Evolutionary conservation across 2,329 filamentous ascomycete genomes (phyloP), one percentile per base, ranked within the genome.

Genomic region (Trichophyton schoenleinii): DNA sequence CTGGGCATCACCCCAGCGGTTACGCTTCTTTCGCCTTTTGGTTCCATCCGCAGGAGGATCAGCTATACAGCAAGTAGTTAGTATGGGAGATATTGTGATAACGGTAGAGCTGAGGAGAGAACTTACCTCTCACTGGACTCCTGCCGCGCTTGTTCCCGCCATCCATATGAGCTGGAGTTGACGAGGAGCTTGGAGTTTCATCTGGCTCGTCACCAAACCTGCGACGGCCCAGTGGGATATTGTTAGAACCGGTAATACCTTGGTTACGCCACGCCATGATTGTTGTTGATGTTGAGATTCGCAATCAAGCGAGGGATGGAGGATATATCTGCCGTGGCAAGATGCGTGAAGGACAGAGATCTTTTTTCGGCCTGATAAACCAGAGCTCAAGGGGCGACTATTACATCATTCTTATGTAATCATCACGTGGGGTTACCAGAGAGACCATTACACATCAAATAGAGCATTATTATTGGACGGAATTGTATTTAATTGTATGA

Each of bases 221-320:
- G 64, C 91, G 88, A 67, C 85, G 83, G 68, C 94, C 94, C 64
- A 99, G 79, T 64, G 94, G 94, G 70, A 99, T 95, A 71, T 96
- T 97, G 77, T 99, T 99, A 52, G 95, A 97, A 59, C 94, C 94
- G 20, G 94, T 99, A 73, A 96, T 95, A 68, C 94, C 94, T 70
- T 84, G 80, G 67, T 80, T 82, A 66, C 84, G 80, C 83, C 83
- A 86, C 73, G 83, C 77, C 84, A 86, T 86, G 58, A 61, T 67
- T 44, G 28, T 49, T 52, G 25, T 36, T 60, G 38, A 55, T 34
- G 8, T 44, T 58, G 60, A 38, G 57, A 44, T 28, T 58, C 41
- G 20, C 34, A 49, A 25, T 36, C 22, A 53, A 46, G 41, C 34
- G 34, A 38, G 38, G 53, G 22, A 25, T 18, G 60, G 44, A 38